phyloP scores from a whole-genome alignment of 169 alveolate genomes.

The Eimeria praecox region DNA sequence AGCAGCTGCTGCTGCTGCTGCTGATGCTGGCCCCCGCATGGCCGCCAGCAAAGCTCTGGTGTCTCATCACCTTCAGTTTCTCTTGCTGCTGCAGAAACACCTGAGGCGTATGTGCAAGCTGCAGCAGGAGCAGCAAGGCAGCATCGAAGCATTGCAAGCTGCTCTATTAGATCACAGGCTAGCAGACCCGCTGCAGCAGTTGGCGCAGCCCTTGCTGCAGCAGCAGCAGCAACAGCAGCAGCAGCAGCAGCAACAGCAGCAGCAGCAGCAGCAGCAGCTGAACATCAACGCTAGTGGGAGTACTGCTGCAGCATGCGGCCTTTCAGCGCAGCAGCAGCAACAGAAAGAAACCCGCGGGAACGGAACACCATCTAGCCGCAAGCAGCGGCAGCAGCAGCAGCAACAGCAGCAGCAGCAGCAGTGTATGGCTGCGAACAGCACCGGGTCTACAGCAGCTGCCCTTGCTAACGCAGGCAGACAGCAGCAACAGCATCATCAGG shows the following conservation, averaged over 20 bases:
- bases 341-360: neutral
- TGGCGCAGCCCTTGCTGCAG: conserved; percentile 12
- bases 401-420: neutral
- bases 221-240: conserved; percentile 30
- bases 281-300: no score
- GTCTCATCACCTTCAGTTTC: conserved; percentile 42
- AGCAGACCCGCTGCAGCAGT: conserved; percentile 47
- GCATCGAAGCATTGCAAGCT: conserved; percentile 52
- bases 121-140: conserved; percentile 59
- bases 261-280: neutral
- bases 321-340: neutral
- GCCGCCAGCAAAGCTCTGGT: conserved; percentile 49
- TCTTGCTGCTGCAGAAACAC: conserved; percentile 15
- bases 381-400: neutral
- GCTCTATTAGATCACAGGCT: conserved; percentile 22
- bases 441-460: neutral
- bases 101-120: conserved; percentile 37
- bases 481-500: conserved; percentile 10
- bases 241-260: neutral
- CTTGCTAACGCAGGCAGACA: neutral
- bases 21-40: conserved; percentile 47
- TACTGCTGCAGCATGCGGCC: neutral
- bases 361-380: neutral
- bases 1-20: conserved; percentile 38
- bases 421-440: neutral